Base-by-base conservation (phyloP, 2,329 filamentous ascomycete genomes). In the Colletotrichum melonis region DNA sequence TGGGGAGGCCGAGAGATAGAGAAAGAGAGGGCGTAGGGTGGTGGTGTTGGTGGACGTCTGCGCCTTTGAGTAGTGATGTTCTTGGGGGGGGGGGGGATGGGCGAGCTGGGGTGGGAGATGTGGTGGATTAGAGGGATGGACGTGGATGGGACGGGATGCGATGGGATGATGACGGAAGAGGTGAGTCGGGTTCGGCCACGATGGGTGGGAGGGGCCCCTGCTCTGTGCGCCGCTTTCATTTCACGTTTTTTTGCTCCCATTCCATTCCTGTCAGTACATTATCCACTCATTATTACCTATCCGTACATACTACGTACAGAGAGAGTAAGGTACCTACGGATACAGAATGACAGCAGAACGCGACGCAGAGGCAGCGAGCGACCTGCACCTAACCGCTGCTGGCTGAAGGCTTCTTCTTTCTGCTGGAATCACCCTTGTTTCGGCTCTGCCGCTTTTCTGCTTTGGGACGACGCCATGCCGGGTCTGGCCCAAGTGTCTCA, bases 161-260 rank as follows among this genome's bases (percentile, higher is more conserved):
- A 70, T 73, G 71, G 67, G 71, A 73, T 71, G 71, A 73, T 73
- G 71, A 73, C 71, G 71, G 67, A 73, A 73, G 67, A 70, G 49
- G 35, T 65, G 67, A 70, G 60, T 62, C 42, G 67, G 46, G n/a
- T 70, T 70, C 66, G 62, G 71, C 62, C 60, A 73, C 71, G 52
- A 62, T 73, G 67, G 62, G 70, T 42, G 38, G 38, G 62, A 16
- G 42, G 12, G 42, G 42, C 42, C 62, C 32, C 42, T 58, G 55
- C 60, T 54, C 65, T 30, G 57, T 46, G 57, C 66, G 24, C 65
- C 46, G 57, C 64, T 69, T 63, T 68, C 64, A 58, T 58, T 57
- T 60, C 57, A 30, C 69, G 52, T 32, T 30, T 52, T 49, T 69
- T 22, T 22, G 24, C 54, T 28, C 24, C 54, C 54, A 24, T 38